These are phyloP conservation scores for Naegleria fowleri DNA, from an alignment of 208 protist genomes.

Conservation along the genomic window DNA sequence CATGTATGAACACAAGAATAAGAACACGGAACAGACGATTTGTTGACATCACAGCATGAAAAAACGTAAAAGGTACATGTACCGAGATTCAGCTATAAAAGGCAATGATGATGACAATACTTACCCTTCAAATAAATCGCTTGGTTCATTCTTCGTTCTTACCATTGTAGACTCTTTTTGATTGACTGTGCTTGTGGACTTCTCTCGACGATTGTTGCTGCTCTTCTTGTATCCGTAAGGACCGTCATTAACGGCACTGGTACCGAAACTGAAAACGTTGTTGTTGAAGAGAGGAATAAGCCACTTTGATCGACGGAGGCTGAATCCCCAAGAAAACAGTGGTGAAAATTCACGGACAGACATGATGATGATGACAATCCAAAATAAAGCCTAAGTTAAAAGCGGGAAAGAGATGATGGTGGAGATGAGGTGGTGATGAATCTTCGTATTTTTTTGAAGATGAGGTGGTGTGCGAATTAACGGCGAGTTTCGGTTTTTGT, in stretches of 20 bases:
- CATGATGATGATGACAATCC: not conserved
- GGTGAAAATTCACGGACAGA: constrained; percentile 12
- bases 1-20: no score
- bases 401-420: no score
- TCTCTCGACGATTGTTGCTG: not conserved
- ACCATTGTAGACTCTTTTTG: not conserved
- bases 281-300: not conserved
- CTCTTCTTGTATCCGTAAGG: not conserved
- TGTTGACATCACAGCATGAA: no score
- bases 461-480: no score
- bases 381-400: no score
- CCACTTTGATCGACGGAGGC: constrained; percentile 4
- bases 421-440: no score
- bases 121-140: not conserved
- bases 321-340: not conserved
- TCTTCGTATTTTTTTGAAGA: no score
- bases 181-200: not conserved
- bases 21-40: not conserved
- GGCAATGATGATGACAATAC: not conserved
- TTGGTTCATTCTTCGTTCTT: not conserved
- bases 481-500: no score
- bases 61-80: no score
- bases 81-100: no score
- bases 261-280: constrained; percentile 11
- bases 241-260: not conserved